A percentile compares a stretch with the other conserved stretches of the same genome.
These are phyloP conservation scores for Tylopilus subfusipes DNA, from an alignment of 768 basidiomycete genomes.

Conservation along the genomic window DNA sequence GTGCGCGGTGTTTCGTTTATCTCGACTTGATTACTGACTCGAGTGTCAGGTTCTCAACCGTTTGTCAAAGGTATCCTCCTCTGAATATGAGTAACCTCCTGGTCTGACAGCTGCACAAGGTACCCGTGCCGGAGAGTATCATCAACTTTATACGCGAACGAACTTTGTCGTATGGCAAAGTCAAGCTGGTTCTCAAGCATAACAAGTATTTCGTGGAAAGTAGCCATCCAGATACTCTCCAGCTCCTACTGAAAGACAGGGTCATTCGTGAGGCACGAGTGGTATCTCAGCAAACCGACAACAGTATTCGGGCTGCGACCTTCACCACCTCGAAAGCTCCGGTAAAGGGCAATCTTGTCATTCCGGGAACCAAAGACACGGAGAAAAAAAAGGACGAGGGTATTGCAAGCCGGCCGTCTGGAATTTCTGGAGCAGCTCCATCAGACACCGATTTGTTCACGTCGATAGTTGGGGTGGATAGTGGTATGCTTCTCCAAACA, in stretches of 20 bases:
- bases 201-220: conserved; percentile 98
- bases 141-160: conserved; percentile 86
- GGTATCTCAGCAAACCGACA: conserved; percentile 62
- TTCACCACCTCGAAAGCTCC: conserved; percentile 84
- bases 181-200: conserved; percentile 96
- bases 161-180: conserved; percentile 95
- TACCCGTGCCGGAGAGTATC: conserved; percentile 88
- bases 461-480: conserved; percentile 93
- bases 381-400: conserved; percentile 68
- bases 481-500: conserved; percentile 46
- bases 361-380: conserved; percentile 79
- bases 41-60: conserved; percentile 66
- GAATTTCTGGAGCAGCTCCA: conserved; percentile 26
- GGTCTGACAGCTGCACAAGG: conserved; percentile 41
- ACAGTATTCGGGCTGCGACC: conserved; percentile 69
- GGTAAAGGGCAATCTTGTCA: conserved; percentile 74
- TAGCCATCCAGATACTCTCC: conserved; percentile 88
- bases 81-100: conserved; percentile 1
- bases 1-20: conserved; percentile 31
- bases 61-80: conserved; percentile 56
- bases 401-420: conserved; percentile 31
- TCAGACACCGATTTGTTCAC: conserved; percentile 83
- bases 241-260: conserved; percentile 81
- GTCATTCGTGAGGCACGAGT: conserved; percentile 83
- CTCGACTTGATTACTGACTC: conserved; percentile 33